A percentile compares a stretch with the other conserved stretches of the same genome.
These are phyloP conservation scores for Castanopsis chinensis DNA, from an alignment of 306 rosid species.

Conservation along the genomic window DNA sequence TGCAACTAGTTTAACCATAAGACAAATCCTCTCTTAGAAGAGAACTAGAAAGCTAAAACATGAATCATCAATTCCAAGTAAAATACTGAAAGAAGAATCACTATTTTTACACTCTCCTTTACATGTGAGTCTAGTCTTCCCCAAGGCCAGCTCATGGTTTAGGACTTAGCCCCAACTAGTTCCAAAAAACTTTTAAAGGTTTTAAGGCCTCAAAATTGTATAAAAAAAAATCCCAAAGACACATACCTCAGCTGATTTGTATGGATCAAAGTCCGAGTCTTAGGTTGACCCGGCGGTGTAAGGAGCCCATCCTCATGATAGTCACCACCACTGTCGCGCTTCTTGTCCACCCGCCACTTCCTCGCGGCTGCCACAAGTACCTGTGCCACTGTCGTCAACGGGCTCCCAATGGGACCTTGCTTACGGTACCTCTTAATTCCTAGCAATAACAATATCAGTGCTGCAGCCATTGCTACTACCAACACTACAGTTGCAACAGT, in stretches of 20 bases:
- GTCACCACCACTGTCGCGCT: constrained; percentile 4
- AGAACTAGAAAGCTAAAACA: too few relatives aligned
- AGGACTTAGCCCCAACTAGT: too few relatives aligned
- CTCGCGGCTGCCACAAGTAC: constrained; percentile 48
- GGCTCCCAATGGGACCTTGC: constrained; percentile 53
- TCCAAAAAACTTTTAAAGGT: not conserved
- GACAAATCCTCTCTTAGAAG: too few relatives aligned
- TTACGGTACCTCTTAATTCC: constrained; percentile 53
- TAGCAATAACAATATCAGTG: constrained; percentile 40
- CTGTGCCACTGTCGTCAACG: constrained; percentile 56
- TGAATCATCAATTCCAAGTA: too few relatives aligned
- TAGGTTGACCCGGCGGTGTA: constrained; percentile 16
- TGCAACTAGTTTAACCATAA: not conserved
- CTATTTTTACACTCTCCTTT: too few relatives aligned
- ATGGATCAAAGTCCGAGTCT: constrained; percentile 21
- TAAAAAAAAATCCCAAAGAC: not conserved
- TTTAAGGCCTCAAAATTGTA: not conserved
- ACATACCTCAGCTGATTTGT: constrained; percentile 54
- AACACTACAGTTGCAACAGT: constrained; percentile 51
- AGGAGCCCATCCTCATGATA: constrained; percentile 4
- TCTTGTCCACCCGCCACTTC: constrained; percentile 45
- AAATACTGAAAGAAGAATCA: too few relatives aligned
- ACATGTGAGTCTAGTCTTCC: too few relatives aligned
- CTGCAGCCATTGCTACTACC: constrained; percentile 46
- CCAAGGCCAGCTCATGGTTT: too few relatives aligned